Evolutionary conservation across 148 eudicot species (phyloP).

Genomic region (Simmondsia chinensis): DNA sequence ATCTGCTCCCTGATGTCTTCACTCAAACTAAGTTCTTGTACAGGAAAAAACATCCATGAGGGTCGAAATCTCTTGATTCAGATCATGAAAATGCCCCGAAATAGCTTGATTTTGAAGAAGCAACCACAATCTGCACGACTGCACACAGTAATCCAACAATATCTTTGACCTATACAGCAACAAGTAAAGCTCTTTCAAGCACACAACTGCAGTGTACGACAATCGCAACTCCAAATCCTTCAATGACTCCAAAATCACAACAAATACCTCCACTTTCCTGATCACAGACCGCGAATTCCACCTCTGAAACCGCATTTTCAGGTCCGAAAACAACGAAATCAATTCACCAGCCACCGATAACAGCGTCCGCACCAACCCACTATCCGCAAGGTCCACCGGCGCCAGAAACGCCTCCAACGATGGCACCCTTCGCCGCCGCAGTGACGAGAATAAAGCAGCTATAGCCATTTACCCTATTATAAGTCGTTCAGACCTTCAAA

Average conservation of each 20-base stretch:
- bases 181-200: slow-evolving; percentile 77
- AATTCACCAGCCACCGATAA: slow-evolving; percentile 38
- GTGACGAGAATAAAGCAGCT: slow-evolving; percentile 63
- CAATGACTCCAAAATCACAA: slow-evolving; percentile 44
- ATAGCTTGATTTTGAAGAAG: slow-evolving; percentile 64
- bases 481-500: no score
- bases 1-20: slow-evolving; percentile 67
- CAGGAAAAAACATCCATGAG: slow-evolving; percentile 77
- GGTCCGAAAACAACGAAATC: slow-evolving; percentile 33
- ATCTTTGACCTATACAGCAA: slow-evolving; percentile 66
- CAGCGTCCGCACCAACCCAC: slow-evolving; percentile 43
- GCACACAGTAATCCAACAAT: slow-evolving; percentile 55
- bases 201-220: slow-evolving; percentile 38
- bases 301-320: slow-evolving; percentile 36
- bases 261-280: slow-evolving; percentile 50
- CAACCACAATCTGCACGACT: slow-evolving; percentile 70
- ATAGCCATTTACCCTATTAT: slow-evolving; percentile 46
- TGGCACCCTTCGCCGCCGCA: slow-evolving; percentile 68
- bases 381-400: slow-evolving; percentile 64
- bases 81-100: slow-evolving; percentile 83
- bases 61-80: slow-evolving; percentile 62
- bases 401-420: slow-evolving; percentile 74
- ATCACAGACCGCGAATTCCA: slow-evolving; percentile 44
- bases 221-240: slow-evolving; percentile 22
- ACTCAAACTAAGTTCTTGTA: slow-evolving; percentile 36